A percentile compares a stretch with the other conserved stretches of the same genome.
phyloP scores from a whole-genome alignment of 768 basidiomycete species.

The Lactarius trivialis region DNA sequence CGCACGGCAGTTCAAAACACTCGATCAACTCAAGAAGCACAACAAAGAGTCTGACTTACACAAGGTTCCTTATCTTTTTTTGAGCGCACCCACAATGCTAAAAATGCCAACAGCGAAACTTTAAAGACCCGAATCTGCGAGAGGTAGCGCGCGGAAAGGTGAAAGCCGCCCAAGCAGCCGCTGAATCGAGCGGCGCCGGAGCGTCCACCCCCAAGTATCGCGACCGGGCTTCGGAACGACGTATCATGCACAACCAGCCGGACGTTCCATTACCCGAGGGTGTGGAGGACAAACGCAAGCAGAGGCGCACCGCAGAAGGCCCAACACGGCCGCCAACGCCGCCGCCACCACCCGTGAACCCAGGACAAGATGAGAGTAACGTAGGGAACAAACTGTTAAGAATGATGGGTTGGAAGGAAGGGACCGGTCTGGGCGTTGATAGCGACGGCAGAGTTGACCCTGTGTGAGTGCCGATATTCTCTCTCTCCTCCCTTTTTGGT shows the following conservation, averaged over 20 bases:
- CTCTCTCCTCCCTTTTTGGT: background rate
- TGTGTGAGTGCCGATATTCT: conserved; percentile 44
- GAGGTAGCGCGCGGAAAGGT: conserved; percentile 70
- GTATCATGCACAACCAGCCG: conserved; percentile 87
- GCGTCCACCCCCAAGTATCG: conserved; percentile 75
- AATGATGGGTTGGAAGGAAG: conserved; percentile 98
- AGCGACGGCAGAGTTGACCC: conserved; percentile 87
- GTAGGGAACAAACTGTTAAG: conserved; percentile 89
- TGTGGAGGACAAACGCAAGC: conserved; percentile 37
- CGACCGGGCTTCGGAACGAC: conserved; percentile 89
- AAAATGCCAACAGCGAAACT: conserved; percentile 66
- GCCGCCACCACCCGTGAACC: conserved; percentile 57
- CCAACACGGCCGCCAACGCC: conserved; percentile 56
- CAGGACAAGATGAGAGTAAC: conserved; percentile 76
- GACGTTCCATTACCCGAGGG: conserved; percentile 66
- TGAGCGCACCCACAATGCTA: background rate
- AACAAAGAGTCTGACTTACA: conserved; percentile 92
- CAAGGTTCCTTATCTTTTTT: conserved; percentile 53
- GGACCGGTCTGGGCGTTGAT: conserved; percentile 74
- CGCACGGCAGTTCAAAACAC: conserved; percentile 83
- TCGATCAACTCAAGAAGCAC: conserved; percentile 83
- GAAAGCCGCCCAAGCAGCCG: conserved; percentile 36
- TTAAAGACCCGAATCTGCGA: conserved; percentile 61
- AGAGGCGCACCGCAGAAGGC: conserved; percentile 48
- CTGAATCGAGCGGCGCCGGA: conserved; percentile 26